These are phyloP conservation scores for Cladosporium austrohemisphaericum DNA, from an alignment of 2,329 filamentous ascomycete species.

Conservation along the genomic window DNA sequence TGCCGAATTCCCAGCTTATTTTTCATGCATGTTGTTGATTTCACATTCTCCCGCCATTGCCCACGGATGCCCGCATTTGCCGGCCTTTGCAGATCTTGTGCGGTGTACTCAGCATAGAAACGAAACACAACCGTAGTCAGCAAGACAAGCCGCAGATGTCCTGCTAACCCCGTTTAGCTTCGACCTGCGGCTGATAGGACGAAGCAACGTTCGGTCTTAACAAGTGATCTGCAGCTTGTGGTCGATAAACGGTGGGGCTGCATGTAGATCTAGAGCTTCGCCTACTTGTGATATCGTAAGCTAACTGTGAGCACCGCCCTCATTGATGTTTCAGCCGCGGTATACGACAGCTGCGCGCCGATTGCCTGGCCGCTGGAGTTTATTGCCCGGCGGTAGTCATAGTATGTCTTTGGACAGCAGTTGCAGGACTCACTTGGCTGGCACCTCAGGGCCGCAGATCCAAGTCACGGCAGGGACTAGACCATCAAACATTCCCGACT, in stretches of 20 bases:
- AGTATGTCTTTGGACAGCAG: too few species aligned
- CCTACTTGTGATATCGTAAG: too few species aligned
- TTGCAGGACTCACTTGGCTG: too few species aligned
- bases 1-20: slow-evolving; percentile 3
- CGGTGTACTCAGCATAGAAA: neutral
- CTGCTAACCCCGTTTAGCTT: neutral
- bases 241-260: neutral
- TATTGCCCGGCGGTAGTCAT: too few species aligned
- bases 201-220: neutral
- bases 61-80: neutral
- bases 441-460: too few species aligned
- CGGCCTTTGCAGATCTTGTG: slow-evolving; percentile 1
- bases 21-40: neutral
- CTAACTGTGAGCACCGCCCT: too few species aligned
- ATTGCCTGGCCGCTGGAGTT: too few species aligned
- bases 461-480: too few species aligned
- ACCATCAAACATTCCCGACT: too few species aligned
- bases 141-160: neutral
- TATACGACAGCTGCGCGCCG: too few species aligned
- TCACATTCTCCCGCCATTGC: neutral
- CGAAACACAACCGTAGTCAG: neutral
- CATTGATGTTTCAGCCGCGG: too few species aligned
- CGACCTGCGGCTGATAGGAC: neutral
- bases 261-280: too few species aligned
- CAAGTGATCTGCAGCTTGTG: neutral